Conservation (phyloP, 495 filamentous ascomycete species). For the Cenococcum geophilum region DNA sequence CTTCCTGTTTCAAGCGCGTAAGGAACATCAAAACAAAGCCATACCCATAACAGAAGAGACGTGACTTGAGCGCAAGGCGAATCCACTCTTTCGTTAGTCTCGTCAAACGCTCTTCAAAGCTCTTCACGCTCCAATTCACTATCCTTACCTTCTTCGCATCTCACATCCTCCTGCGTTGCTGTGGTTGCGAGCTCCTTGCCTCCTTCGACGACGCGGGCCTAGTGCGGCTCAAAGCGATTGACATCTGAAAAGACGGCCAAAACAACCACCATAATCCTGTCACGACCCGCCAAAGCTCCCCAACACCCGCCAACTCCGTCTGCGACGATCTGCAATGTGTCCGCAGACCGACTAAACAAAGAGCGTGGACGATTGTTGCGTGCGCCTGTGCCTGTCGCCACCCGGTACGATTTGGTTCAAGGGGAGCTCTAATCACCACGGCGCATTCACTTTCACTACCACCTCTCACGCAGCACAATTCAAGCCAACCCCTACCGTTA, state of each 20-base stretch:
- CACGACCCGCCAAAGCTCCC: slow-evolving; percentile 8
- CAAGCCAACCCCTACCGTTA: background rate
- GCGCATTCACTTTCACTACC: background rate
- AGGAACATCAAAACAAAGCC: background rate
- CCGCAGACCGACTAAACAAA: background rate
- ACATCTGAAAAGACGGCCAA: slow-evolving; percentile 1
- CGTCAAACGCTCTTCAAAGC: background rate
- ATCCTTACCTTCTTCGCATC: background rate
- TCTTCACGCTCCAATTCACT: background rate
- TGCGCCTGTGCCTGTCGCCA: background rate
- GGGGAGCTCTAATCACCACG: background rate
- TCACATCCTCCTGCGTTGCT: slow-evolving; percentile 3
- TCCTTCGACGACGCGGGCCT: background rate
- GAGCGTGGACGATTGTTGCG: background rate
- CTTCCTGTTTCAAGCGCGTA: background rate
- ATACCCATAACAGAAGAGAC: background rate
- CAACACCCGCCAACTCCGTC: background rate
- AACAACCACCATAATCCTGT: slow-evolving; percentile 17
- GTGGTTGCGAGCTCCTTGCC: slow-evolving; percentile 3
- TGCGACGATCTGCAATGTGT: background rate
- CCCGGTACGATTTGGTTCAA: background rate
- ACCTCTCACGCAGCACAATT: background rate
- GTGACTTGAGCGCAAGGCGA: background rate
- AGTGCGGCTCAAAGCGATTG: slow-evolving; percentile 21
- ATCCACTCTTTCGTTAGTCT: background rate